These are phyloP conservation scores for Neofusicoccum parvum DNA, from an alignment of 2,329 filamentous ascomycete genomes.

Conservation along the genomic window DNA sequence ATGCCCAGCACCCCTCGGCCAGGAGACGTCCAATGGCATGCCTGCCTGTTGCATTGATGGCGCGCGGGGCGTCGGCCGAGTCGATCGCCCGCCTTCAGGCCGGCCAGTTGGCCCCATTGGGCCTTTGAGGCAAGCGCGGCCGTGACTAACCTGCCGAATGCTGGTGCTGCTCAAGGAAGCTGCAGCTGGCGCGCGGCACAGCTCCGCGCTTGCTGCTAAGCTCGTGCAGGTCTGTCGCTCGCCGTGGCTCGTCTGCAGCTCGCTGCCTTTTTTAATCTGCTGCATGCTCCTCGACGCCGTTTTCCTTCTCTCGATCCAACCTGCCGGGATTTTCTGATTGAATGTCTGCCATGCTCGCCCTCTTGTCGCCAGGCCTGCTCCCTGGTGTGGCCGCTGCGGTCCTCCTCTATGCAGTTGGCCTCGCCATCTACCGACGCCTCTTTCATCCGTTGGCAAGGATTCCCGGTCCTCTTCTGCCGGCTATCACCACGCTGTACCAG, in stretches of 20 bases:
- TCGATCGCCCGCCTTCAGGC: not conserved
- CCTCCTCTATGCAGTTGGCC: not conserved
- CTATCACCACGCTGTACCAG: conserved; percentile 24
- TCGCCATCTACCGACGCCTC: conserved; percentile 20
- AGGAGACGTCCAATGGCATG: not conserved
- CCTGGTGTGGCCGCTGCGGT: not conserved
- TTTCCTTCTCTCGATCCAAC: too few species aligned
- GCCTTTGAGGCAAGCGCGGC: not conserved
- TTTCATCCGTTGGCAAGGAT: conserved; percentile 23
- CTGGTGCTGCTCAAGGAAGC: not conserved
- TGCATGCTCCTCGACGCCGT: too few species aligned
- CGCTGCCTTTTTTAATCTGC: too few species aligned
- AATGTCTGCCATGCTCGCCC: not conserved
- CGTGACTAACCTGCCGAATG: not conserved
- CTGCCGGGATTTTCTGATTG: too few species aligned
- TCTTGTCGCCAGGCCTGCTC: not conserved
- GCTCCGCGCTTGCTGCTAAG: not conserved
- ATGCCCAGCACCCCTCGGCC: not conserved
- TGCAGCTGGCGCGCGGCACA: not conserved
- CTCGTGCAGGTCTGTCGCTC: too few species aligned
- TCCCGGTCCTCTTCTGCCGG: conserved; percentile 20
- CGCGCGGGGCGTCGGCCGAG: not conserved
- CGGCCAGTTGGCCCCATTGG: not conserved
- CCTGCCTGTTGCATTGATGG: not conserved
- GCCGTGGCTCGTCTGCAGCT: too few species aligned